These are phyloP conservation scores for Monosporascus ibericus DNA, from an alignment of 2,329 filamentous ascomycete genomes.

Conservation along the genomic window DNA sequence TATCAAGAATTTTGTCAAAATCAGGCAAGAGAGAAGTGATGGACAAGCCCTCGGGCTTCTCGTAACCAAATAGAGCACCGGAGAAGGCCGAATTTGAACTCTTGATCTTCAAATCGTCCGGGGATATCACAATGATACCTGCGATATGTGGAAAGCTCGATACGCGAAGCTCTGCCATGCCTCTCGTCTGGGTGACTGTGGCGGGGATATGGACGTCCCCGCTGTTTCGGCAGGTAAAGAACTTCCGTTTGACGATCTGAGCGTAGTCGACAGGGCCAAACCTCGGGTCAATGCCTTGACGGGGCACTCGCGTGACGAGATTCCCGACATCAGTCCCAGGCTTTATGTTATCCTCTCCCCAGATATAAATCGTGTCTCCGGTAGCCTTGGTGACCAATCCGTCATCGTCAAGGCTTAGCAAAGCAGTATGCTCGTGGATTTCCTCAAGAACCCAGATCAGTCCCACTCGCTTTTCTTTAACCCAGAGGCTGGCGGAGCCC, in stretches of 20 bases:
- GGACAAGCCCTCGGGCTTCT: slow-evolving; percentile 71
- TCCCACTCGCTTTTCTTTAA: slow-evolving; percentile 91
- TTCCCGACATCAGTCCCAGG: slow-evolving; percentile 68
- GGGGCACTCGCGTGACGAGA: slow-evolving; percentile 77
- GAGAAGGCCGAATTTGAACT: slow-evolving; percentile 96
- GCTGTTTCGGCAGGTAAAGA: slow-evolving; percentile 79
- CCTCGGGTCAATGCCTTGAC: slow-evolving; percentile 63
- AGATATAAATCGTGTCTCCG: slow-evolving; percentile 80
- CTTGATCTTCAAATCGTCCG: slow-evolving; percentile 69
- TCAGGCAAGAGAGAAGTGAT: slow-evolving; percentile 78
- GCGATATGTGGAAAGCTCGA: slow-evolving; percentile 97
- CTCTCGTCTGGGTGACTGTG: slow-evolving; percentile 67
- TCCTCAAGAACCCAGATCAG: slow-evolving; percentile 98
- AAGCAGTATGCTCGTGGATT: slow-evolving; percentile 88
- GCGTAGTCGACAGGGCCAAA: slow-evolving; percentile 73
- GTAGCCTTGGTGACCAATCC: slow-evolving; percentile 63
- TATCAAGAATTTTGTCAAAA: slow-evolving; percentile 76
- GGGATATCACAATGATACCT: slow-evolving; percentile 89
- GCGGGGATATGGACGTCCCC: slow-evolving; percentile 78
- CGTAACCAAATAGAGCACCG: slow-evolving; percentile 83
- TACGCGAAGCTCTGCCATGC: slow-evolving; percentile 67
- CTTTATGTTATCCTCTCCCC: slow-evolving; percentile 64
- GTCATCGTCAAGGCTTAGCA: slow-evolving; percentile 69
- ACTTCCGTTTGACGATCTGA: slow-evolving; percentile 63
- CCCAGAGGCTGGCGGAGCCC: slow-evolving; percentile 93